These are phyloP conservation scores for Ustilaginoidea virens DNA, from an alignment of 2,329 filamentous ascomycete species.

Conservation along the genomic window DNA sequence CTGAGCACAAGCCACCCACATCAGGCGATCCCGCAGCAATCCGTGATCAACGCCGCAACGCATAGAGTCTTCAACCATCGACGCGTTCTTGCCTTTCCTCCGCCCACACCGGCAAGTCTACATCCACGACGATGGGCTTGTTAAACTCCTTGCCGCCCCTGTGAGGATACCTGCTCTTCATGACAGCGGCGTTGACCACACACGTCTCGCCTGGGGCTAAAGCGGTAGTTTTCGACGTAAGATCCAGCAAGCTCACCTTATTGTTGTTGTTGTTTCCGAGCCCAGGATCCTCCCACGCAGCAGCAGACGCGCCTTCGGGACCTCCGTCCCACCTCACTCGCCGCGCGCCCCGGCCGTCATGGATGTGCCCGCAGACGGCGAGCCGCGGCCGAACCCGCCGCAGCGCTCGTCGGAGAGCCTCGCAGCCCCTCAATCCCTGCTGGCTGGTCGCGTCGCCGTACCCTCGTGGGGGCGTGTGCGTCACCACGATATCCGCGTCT, in stretches of 20 bases:
- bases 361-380: conserved; percentile 58
- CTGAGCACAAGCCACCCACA: too few species aligned
- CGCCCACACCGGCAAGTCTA: conserved; percentile 47
- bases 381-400: conserved; percentile 47
- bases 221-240: conserved; percentile 28
- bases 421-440: conserved; percentile 38
- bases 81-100: too few species aligned
- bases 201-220: conserved; percentile 43
- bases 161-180: conserved; percentile 52
- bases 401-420: conserved; percentile 38
- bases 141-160: conserved; percentile 48
- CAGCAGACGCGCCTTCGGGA: conserved; percentile 24
- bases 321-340: conserved; percentile 43
- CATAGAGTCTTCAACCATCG: too few species aligned
- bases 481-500: conserved; percentile 50
- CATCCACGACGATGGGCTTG: conserved; percentile 71
- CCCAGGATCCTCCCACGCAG: conserved; percentile 44
- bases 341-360: conserved; percentile 49
- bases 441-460: conserved; percentile 38
- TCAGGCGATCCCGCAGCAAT: too few species aligned
- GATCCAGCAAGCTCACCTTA: conserved; percentile 48
- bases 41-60: too few species aligned
- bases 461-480: conserved; percentile 49
- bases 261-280: conserved; percentile 26
- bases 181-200: conserved; percentile 65